A percentile compares a stretch with the other conserved stretches of the same genome.
These are phyloP conservation scores for Cyberlindnera euphorbiiphila DNA, from an alignment of 805 yeast genomes.

Conservation along the genomic window DNA sequence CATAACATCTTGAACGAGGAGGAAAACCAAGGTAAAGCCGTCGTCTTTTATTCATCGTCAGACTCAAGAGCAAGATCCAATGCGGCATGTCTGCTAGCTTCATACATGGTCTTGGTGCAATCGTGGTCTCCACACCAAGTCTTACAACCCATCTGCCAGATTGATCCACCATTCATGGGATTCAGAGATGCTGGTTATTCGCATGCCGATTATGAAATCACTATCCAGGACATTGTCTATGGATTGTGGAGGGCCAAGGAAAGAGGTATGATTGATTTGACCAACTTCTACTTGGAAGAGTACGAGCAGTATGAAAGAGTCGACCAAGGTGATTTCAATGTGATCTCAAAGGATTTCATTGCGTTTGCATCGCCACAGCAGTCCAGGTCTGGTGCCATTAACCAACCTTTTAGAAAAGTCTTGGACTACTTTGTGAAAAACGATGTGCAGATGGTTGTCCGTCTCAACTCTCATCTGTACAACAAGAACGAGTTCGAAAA, in stretches of 20 bases:
- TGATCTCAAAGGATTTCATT: constrained; percentile 85
- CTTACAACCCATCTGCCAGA: constrained; percentile 87
- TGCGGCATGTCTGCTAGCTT: constrained; percentile 90
- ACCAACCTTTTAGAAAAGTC: constrained; percentile 79
- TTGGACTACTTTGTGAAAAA: constrained; percentile 67
- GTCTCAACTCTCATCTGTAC: constrained; percentile 89
- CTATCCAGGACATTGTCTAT: constrained; percentile 92
- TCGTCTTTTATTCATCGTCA: constrained; percentile 83
- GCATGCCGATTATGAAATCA: constrained; percentile 87
- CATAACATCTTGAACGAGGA: constrained; percentile 90
- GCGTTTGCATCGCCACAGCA: constrained; percentile 98
- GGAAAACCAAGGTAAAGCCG: constrained; percentile 78
- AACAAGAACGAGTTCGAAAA: constrained; percentile 80
- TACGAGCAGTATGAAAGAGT: constrained; percentile 94
- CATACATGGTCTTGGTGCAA: constrained; percentile 93
- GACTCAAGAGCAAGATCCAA: constrained; percentile 82
- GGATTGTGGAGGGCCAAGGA: constrained; percentile 98
- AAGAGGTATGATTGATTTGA: constrained; percentile 80
- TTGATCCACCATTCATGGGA: constrained; percentile 89
- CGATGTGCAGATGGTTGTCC: constrained; percentile 83
- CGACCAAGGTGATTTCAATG: constrained; percentile 95
- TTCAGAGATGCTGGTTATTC: constrained; percentile 98
- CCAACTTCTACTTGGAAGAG: constrained; percentile 84
- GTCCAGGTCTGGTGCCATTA: constrained; percentile 41
- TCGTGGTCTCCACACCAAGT: constrained; percentile 99